Conservation (phyloP, 805 yeast species). For the Torulaspora gathmanii region DNA sequence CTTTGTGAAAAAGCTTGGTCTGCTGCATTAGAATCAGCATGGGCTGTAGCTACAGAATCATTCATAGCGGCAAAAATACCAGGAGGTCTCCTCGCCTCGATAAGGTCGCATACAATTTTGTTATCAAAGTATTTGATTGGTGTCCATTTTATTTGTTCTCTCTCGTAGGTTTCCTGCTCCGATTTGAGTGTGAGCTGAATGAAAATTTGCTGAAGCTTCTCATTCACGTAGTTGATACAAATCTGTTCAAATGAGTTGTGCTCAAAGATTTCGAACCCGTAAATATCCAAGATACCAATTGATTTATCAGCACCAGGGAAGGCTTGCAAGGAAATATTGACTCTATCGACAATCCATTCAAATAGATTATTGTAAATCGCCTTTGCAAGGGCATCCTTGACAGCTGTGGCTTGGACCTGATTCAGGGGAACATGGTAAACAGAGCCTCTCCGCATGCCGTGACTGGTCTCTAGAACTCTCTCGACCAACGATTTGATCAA, state of each 20-base stretch:
- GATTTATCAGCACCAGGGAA: constrained; percentile 55
- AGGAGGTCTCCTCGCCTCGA: constrained; percentile 91
- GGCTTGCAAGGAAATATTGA: constrained; percentile 68
- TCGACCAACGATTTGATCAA: constrained; percentile 67
- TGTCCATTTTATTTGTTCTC: constrained; percentile 94
- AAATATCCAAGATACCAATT: constrained; percentile 90
- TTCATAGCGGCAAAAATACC: constrained; percentile 94
- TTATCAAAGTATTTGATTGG: constrained; percentile 96
- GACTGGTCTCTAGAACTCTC: constrained; percentile 83
- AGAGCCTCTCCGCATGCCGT: constrained; percentile 86
- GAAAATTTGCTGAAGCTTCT: constrained; percentile 92
- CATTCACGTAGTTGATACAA: constrained; percentile 93
- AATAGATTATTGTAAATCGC: constrained; percentile 88
- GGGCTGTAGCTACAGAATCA: constrained; percentile 97
- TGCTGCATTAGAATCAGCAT: constrained; percentile 94
- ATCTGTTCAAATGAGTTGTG: constrained; percentile 93
- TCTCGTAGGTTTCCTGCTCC: constrained; percentile 95
- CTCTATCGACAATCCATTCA: constrained; percentile 94
- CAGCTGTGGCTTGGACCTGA: constrained; percentile 88
- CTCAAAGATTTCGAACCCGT: constrained; percentile 94
- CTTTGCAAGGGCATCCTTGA: constrained; percentile 90
- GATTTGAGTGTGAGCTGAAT: constrained; percentile 93
- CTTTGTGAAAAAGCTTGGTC: constrained; percentile 95
- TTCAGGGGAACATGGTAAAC: constrained; percentile 92
- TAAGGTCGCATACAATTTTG: constrained; percentile 92